These are phyloP conservation scores for Pascua sp. DNA, from an alignment of 1,284 basidiomycete species.

Conservation along the genomic window DNA sequence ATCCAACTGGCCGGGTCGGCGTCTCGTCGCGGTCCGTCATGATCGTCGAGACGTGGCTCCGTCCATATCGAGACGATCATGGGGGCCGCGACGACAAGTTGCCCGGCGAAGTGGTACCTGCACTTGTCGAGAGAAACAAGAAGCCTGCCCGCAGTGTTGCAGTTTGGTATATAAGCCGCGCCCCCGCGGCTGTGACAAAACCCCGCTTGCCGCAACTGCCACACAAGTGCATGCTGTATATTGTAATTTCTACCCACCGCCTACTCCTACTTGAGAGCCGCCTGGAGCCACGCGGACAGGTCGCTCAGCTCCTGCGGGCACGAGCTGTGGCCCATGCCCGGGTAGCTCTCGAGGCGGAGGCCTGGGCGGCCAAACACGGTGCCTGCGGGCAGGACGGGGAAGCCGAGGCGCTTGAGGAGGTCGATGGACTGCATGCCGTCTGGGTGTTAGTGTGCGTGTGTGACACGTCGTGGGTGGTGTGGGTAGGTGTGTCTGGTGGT, in stretches of 20 bases:
- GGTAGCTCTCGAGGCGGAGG: slow-evolving; percentile 50
- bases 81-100: too few species aligned
- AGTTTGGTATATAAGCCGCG: slow-evolving; percentile 2
- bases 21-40: too few species aligned
- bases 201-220: not conserved
- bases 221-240: not conserved
- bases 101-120: too few species aligned
- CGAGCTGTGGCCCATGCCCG: slow-evolving; percentile 60
- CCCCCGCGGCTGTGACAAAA: slow-evolving; percentile 1
- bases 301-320: slow-evolving; percentile 63
- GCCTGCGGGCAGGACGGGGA: slow-evolving; percentile 42
- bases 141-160: slow-evolving; percentile 1
- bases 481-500: not conserved
- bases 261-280: slow-evolving; percentile 29
- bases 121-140: too few species aligned
- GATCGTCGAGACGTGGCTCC: too few species aligned
- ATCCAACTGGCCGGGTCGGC: too few species aligned
- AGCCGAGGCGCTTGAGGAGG: slow-evolving; percentile 58
- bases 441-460: slow-evolving; percentile 12
- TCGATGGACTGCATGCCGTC: slow-evolving; percentile 56
- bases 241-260: not conserved
- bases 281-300: slow-evolving; percentile 48
- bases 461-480: not conserved
- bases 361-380: slow-evolving; percentile 43
- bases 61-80: too few species aligned